A percentile compares a stretch with the other conserved stretches of the same genome.
These are phyloP conservation scores for Tetramitus jugosus DNA, from an alignment of 208 protist species.

Conservation along the genomic window DNA sequence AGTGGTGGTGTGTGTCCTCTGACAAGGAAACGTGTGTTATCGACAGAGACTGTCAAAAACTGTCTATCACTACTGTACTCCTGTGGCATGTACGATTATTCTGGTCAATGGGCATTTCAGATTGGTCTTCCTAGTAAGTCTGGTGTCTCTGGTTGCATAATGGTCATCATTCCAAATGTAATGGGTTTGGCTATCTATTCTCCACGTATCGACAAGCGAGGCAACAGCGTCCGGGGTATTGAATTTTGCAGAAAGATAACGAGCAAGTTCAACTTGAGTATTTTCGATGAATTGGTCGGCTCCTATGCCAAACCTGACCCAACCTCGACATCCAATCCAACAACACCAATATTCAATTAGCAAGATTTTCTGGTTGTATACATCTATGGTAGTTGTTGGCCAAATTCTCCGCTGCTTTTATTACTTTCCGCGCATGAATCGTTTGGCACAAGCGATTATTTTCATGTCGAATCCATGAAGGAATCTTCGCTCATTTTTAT, in stretches of 20 bases:
- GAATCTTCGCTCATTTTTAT: too few relatives aligned
- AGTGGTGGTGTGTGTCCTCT: constrained; percentile 42
- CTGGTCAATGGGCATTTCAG: constrained; percentile 32
- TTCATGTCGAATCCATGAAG: too few relatives aligned
- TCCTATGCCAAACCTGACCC: too few relatives aligned
- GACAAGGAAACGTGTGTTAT: constrained; percentile 30
- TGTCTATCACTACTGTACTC: constrained; percentile 24
- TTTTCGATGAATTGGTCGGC: neutral
- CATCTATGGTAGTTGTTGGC: too few relatives aligned
- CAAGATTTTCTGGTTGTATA: too few relatives aligned
- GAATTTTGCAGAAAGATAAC: constrained; percentile 28
- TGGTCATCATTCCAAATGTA: constrained; percentile 32
- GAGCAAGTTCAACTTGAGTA: neutral
- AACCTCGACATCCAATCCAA: too few relatives aligned
- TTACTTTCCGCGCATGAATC: too few relatives aligned
- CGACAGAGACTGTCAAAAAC: constrained; percentile 22
- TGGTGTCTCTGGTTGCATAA: constrained; percentile 33
- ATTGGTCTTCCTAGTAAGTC: constrained; percentile 41
- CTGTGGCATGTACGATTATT: constrained; percentile 47
- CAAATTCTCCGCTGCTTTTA: too few relatives aligned
- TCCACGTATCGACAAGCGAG: constrained; percentile 32
- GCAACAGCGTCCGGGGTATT: constrained; percentile 36
- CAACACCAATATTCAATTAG: too few relatives aligned
- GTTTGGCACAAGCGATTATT: too few relatives aligned
- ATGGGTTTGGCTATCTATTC: constrained; percentile 30